Evolutionary conservation across 2,329 filamentous ascomycete species (phyloP).

Genomic region (Clonostachys rosea): DNA sequence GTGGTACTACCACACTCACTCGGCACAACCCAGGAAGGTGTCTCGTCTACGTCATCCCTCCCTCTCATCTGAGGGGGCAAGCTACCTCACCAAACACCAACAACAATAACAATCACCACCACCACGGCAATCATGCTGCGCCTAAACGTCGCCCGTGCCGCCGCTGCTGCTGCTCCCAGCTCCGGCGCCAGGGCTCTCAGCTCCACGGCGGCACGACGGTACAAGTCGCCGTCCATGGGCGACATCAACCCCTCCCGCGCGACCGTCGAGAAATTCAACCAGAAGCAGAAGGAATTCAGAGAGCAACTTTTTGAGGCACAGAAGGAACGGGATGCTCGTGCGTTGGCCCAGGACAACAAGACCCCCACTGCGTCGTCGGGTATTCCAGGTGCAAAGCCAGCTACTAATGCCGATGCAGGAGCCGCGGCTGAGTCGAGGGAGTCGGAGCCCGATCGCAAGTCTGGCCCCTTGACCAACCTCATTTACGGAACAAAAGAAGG

Average conservation of each 20-base stretch:
- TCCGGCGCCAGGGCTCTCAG: slow-evolving; percentile 51
- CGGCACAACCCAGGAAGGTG: background rate
- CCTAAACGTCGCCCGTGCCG: slow-evolving; percentile 42
- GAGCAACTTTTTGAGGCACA: slow-evolving; percentile 72
- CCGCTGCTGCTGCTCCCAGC: slow-evolving; percentile 35
- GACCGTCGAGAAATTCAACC: slow-evolving; percentile 70
- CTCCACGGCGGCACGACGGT: slow-evolving; percentile 39
- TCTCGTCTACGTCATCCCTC: background rate
- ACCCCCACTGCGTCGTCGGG: slow-evolving; percentile 16
- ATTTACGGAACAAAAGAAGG: slow-evolving; percentile 98
- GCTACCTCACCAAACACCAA: background rate
- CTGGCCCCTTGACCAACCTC: slow-evolving; percentile 73
- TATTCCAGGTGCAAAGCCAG: background rate
- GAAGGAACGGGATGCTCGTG: slow-evolving; percentile 85
- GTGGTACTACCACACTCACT: no score
- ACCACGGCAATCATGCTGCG: slow-evolving; percentile 39
- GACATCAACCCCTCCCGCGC: slow-evolving; percentile 68
- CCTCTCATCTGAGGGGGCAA: background rate
- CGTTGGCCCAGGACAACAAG: slow-evolving; percentile 35
- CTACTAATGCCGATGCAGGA: slow-evolving; percentile 38
- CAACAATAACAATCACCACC: background rate
- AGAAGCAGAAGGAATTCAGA: slow-evolving; percentile 82
- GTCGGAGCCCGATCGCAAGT: slow-evolving; percentile 58
- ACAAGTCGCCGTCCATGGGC: slow-evolving; percentile 69
- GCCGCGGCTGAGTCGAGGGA: slow-evolving; percentile 50